These are phyloP conservation scores for Osmanthus fragrans DNA, from an alignment of 257 asterid species.

Conservation along the genomic window DNA sequence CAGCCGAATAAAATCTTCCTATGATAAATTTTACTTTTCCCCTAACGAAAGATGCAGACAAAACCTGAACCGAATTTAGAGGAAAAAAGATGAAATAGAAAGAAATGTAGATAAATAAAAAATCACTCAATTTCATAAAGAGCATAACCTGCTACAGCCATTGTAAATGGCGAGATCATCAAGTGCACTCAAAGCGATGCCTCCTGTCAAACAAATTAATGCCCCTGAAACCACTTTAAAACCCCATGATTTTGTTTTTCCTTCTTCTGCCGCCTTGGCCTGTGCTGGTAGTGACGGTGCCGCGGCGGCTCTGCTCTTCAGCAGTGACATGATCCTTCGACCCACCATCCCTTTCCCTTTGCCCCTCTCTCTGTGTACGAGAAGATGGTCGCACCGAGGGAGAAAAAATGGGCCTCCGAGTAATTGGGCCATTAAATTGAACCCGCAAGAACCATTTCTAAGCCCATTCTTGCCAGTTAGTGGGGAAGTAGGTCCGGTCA, in stretches of 20 bases:
- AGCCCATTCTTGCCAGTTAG: neutral
- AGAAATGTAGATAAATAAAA: no score
- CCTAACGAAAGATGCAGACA: slow-evolving; percentile 8
- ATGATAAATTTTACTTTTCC: neutral
- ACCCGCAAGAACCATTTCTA: neutral
- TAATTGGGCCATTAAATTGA: neutral
- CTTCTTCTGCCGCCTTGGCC: slow-evolving; percentile 37
- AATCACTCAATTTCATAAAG: neutral
- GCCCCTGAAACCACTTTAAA: slow-evolving; percentile 59
- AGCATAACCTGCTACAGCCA: slow-evolving; percentile 55
- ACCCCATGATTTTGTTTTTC: slow-evolving; percentile 56
- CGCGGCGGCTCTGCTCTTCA: slow-evolving; percentile 34
- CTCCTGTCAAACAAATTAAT: slow-evolving; percentile 2
- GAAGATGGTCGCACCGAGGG: neutral
- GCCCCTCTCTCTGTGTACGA: neutral
- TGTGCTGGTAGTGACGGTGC: neutral
- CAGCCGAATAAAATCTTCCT: neutral
- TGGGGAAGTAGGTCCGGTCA: neutral
- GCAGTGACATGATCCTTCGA: slow-evolving; percentile 43
- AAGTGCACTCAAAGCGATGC: slow-evolving; percentile 53
- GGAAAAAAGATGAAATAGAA: neutral
- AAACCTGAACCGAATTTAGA: slow-evolving; percentile 19
- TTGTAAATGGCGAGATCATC: slow-evolving; percentile 54
- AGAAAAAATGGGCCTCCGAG: neutral
- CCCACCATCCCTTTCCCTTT: slow-evolving; percentile 33